phyloP scores from a whole-genome alignment of 352 stramenopile genomes.

The Phytophthora nicotianae region DNA sequence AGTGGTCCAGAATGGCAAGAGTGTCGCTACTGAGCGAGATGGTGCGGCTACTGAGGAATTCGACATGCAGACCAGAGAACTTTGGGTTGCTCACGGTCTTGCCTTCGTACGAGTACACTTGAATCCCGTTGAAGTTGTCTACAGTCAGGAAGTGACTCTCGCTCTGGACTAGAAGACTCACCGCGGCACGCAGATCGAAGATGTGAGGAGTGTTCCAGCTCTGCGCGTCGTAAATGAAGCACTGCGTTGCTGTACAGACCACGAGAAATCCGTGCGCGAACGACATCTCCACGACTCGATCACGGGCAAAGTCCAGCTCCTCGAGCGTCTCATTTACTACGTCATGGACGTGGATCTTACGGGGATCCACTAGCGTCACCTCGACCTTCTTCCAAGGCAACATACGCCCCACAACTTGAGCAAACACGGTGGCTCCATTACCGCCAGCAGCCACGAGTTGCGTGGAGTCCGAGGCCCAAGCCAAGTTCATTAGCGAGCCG shows the following conservation, averaged over 20 bases:
- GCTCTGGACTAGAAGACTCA: slow-evolving; percentile 89
- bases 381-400: slow-evolving; percentile 92
- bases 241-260: slow-evolving; percentile 92
- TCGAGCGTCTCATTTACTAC: slow-evolving; percentile 91
- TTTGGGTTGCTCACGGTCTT: slow-evolving; percentile 86
- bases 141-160: slow-evolving; percentile 91
- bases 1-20: slow-evolving; percentile 89
- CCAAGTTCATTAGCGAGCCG: slow-evolving; percentile 89
- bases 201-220: slow-evolving; percentile 95
- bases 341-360: slow-evolving; percentile 91
- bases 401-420: slow-evolving; percentile 85
- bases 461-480: slow-evolving; percentile 91
- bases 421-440: slow-evolving; percentile 90
- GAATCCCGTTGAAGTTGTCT: slow-evolving; percentile 89
- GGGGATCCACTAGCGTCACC: slow-evolving; percentile 77
- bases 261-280: slow-evolving; percentile 92
- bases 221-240: slow-evolving; percentile 91
- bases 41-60: slow-evolving; percentile 87
- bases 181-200: slow-evolving; percentile 87
- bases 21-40: slow-evolving; percentile 89
- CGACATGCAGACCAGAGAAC: slow-evolving; percentile 86
- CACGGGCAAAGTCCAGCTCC: slow-evolving; percentile 90
- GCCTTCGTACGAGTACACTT: slow-evolving; percentile 94
- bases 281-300: slow-evolving; percentile 93
- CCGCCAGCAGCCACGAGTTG: slow-evolving; percentile 89